Evolutionary conservation across 805 yeast species (phyloP).

Genomic region (Saccharomycopsis sp.): DNA sequence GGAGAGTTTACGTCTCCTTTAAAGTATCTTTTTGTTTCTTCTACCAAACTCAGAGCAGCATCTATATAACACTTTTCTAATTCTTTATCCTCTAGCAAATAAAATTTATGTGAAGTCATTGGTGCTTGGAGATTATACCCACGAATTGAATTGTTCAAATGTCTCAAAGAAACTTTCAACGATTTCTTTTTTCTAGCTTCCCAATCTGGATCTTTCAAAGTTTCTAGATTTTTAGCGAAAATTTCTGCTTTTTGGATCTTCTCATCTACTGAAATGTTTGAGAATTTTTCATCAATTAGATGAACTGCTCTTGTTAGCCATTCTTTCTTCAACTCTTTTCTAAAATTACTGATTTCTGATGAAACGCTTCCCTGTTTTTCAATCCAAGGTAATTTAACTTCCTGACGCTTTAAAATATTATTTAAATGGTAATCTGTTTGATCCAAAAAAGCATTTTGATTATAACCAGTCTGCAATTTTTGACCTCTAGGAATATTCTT

Average conservation of each 20-base stretch:
- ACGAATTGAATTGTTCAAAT: slow-evolving; percentile 39
- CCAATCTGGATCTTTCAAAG: slow-evolving; percentile 28
- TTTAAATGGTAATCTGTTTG: slow-evolving; percentile 71
- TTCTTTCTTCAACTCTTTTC: slow-evolving; percentile 32
- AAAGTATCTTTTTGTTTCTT: slow-evolving; percentile 1
- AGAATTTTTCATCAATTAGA: slow-evolving; percentile 21
- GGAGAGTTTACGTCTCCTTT: too few relatives aligned
- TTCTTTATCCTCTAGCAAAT: slow-evolving; percentile 36
- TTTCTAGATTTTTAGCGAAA: slow-evolving; percentile 1
- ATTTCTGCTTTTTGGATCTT: slow-evolving; percentile 1
- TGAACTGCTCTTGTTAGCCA: slow-evolving; percentile 30
- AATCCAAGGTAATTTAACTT: slow-evolving; percentile 83
- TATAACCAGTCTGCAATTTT: slow-evolving; percentile 33
- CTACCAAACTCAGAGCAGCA: slow-evolving; percentile 19
- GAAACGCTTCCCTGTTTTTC: slow-evolving; percentile 59
- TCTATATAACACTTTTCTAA: slow-evolving; percentile 28
- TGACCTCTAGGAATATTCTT: slow-evolving; percentile 51
- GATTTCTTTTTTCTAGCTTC: slow-evolving; percentile 24
- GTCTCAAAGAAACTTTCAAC: slow-evolving; percentile 27
- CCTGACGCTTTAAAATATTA: slow-evolving; percentile 64
- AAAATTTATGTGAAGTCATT: slow-evolving; percentile 44
- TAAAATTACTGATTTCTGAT: slow-evolving; percentile 34
- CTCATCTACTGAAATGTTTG: slow-evolving; percentile 18
- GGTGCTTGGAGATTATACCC: slow-evolving; percentile 61
- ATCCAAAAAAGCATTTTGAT: slow-evolving; percentile 48